Evolutionary conservation across 2,329 filamentous ascomycete genomes (phyloP).

Genomic region (Cercospora canescens): DNA sequence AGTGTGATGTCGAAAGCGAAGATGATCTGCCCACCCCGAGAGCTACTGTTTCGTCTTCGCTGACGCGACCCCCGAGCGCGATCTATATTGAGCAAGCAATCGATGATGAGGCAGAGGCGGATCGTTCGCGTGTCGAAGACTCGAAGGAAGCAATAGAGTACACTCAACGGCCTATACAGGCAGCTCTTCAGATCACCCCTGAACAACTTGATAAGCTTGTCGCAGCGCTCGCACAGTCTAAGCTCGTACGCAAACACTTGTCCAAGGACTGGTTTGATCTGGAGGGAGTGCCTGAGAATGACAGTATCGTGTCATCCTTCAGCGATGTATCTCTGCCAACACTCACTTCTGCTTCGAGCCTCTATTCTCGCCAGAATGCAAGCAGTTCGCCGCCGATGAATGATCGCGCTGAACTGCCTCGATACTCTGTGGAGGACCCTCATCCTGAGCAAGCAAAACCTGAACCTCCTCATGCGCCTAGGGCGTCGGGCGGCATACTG

Average conservation of each 20-base stretch:
- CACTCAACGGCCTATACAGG: neutral
- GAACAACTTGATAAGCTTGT: slow-evolving; percentile 28
- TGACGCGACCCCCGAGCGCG: slow-evolving; percentile 16
- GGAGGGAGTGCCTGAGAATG: slow-evolving; percentile 25
- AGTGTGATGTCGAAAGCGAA: slow-evolving; percentile 5
- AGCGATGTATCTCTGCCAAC: slow-evolving; percentile 21
- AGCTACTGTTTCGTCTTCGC: neutral
- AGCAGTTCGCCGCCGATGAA: slow-evolving; percentile 2
- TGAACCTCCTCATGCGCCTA: neutral
- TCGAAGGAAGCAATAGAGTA: neutral
- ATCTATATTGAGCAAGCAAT: slow-evolving; percentile 14
- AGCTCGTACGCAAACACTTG: slow-evolving; percentile 27
- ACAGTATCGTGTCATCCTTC: slow-evolving; percentile 21
- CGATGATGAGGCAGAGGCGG: neutral
- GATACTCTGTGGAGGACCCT: slow-evolving; percentile 15
- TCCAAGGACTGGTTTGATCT: slow-evolving; percentile 29
- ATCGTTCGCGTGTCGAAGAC: neutral
- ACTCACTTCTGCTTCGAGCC: slow-evolving; percentile 22
- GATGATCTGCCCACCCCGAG: slow-evolving; percentile 17
- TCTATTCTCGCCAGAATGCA: slow-evolving; percentile 21
- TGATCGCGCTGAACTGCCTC: slow-evolving; percentile 9
- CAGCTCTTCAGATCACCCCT: slow-evolving; percentile 19
- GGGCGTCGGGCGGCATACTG: slow-evolving; percentile 26
- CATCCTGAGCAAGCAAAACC: slow-evolving; percentile 8
- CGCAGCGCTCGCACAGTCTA: slow-evolving; percentile 25